Percentiles rank a stretch among this genome's conserved stretches.
These are phyloP conservation scores for Nakazawaea anatomiae DNA, from an alignment of 805 yeast species.

Conservation along the genomic window DNA sequence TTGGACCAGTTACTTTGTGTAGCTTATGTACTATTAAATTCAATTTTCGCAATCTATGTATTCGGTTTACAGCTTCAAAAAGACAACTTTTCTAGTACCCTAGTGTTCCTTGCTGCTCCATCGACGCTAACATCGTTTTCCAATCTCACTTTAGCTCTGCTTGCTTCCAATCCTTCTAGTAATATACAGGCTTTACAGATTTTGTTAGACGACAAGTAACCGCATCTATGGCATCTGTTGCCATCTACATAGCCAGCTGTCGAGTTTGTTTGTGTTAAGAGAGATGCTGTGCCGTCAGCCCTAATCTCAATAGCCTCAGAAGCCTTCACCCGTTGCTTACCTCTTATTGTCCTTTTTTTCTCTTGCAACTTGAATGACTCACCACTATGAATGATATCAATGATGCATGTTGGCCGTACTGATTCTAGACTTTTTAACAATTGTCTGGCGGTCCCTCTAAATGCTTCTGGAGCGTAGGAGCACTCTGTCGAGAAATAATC, in stretches of 20 bases:
- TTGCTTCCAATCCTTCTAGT: slow-evolving; percentile 75
- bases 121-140: slow-evolving; percentile 45
- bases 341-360: slow-evolving; percentile 36
- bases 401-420: slow-evolving; percentile 85
- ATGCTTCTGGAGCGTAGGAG: slow-evolving; percentile 97
- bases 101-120: slow-evolving; percentile 60
- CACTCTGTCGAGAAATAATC: slow-evolving; percentile 98
- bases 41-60: not conserved
- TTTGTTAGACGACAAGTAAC: slow-evolving; percentile 81
- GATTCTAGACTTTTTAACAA: slow-evolving; percentile 86
- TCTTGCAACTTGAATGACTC: slow-evolving; percentile 70
- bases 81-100: slow-evolving; percentile 56
- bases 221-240: slow-evolving; percentile 81
- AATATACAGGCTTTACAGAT: slow-evolving; percentile 92
- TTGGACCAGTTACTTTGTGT: slow-evolving; percentile 88
- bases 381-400: slow-evolving; percentile 93
- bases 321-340: slow-evolving; percentile 21
- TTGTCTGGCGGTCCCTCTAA: slow-evolving; percentile 94
- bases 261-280: slow-evolving; percentile 16
- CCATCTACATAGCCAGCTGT: slow-evolving; percentile 45
- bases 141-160: slow-evolving; percentile 58
- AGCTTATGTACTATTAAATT: slow-evolving; percentile 9
- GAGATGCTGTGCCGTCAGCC: slow-evolving; percentile 56
- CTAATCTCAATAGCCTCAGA: slow-evolving; percentile 44
- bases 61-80: slow-evolving; percentile 31